phyloP scores from a whole-genome alignment of 2,329 filamentous ascomycete genomes.

The Pseudopithomyces maydicus region DNA sequence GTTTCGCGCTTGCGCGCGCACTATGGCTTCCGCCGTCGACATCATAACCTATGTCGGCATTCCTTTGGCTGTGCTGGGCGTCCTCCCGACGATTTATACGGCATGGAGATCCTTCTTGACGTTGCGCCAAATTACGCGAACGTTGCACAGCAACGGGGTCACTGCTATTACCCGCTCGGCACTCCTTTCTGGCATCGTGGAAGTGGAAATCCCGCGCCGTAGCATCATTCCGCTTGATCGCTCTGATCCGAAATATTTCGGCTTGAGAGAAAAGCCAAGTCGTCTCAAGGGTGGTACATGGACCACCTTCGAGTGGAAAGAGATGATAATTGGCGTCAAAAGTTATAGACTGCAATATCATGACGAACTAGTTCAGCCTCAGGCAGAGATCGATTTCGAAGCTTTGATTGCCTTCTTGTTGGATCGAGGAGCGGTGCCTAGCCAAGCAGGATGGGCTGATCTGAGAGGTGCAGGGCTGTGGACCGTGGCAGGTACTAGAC shows the following conservation, averaged over 20 bases:
- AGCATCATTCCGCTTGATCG: constrained; percentile 66
- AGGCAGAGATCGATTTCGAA: constrained; percentile 61
- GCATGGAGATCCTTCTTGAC: constrained; percentile 64
- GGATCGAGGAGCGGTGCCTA: constrained; percentile 61
- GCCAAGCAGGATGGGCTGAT: constrained; percentile 24
- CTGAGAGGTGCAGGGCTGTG: constrained; percentile 29
- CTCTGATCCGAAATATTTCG: constrained; percentile 64
- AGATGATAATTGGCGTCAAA: constrained; percentile 65
- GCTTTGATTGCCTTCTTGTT: constrained; percentile 66
- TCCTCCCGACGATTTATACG: constrained; percentile 70
- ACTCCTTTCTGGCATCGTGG: constrained; percentile 68
- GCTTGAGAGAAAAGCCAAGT: constrained; percentile 57
- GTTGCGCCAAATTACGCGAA: constrained; percentile 64
- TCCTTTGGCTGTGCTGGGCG: constrained; percentile 64
- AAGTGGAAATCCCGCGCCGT: constrained; percentile 68
- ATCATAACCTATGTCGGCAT: constrained; percentile 45
- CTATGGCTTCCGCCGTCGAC: constrained; percentile 18
- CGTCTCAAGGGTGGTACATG: constrained; percentile 65
- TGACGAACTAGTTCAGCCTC: constrained; percentile 53
- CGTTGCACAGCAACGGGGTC: constrained; percentile 61
- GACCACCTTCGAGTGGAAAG: constrained; percentile 70
- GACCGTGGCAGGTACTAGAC: constrained; percentile 35
- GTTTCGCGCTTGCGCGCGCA: background rate
- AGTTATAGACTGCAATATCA: constrained; percentile 68
- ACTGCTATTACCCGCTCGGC: constrained; percentile 65